Conservation (phyloP, 352 stramenopile species). For the Globisporangium abappressorium region DNA sequence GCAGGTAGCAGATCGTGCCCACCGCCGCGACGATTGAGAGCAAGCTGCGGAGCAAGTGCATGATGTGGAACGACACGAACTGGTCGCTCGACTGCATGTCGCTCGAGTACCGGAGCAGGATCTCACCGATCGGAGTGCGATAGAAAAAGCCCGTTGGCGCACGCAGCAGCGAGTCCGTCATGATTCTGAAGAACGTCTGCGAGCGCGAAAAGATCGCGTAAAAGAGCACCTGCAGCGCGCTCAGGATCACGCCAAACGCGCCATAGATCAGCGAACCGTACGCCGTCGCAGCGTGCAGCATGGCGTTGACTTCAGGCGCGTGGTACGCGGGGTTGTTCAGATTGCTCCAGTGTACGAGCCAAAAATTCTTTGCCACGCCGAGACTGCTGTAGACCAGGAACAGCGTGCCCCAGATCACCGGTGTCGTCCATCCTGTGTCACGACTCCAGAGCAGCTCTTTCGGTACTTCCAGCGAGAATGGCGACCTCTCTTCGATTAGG, state of each 20-base stretch:
- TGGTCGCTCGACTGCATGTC: constrained; percentile 34
- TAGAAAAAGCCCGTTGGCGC: constrained; percentile 38
- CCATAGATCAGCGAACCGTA: constrained; percentile 29
- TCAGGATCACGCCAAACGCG: constrained; percentile 26
- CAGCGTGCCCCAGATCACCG: constrained; percentile 13
- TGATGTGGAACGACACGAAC: constrained; percentile 28
- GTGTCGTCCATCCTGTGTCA: constrained; percentile 12
- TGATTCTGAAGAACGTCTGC: constrained; percentile 26
- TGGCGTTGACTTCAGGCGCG: constrained; percentile 7
- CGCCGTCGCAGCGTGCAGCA: constrained; percentile 27
- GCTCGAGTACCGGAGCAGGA: constrained; percentile 31
- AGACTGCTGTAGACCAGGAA: constrained; percentile 28
- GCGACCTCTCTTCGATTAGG: not conserved
- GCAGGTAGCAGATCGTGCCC: constrained; percentile 32
- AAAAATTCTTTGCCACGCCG: constrained; percentile 33
- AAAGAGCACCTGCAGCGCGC: constrained; percentile 27
- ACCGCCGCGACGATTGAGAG: constrained; percentile 26
- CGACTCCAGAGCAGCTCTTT: constrained; percentile 26
- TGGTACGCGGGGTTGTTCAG: not conserved
- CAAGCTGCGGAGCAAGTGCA: constrained; percentile 30
- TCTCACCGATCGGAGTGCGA: constrained; percentile 35
- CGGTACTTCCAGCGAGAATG: not conserved
- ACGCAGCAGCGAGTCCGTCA: constrained; percentile 28
- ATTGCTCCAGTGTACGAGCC: constrained; percentile 38
- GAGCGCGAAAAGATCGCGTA: constrained; percentile 25